Evolutionary conservation across 2,329 filamentous ascomycete species (phyloP), one percentile per base, ranked within the genome.

Genomic region (Calonectria hawksworthii): DNA sequence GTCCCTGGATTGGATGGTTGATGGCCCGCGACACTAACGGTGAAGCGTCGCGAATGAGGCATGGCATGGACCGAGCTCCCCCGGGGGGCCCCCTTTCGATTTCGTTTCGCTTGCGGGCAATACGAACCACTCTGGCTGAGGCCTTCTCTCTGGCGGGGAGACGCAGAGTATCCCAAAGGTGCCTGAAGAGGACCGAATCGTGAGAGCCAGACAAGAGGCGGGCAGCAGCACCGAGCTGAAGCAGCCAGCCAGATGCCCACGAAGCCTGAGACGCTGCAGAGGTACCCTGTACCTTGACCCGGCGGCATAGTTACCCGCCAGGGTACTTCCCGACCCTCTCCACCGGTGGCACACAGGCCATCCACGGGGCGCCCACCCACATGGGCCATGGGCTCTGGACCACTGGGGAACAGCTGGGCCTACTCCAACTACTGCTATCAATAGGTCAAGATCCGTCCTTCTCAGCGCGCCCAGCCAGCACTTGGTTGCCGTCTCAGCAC

Each of bases 1-100:
- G 41, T 50, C 61, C 28, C 47, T 65, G 50, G 54, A 64, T 70
- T 70, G 56, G 50, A 56, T 44, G 36, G 51, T 38, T 65, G 61
- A 71, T 65, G 63, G 59, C 63, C 50, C 44, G 68, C 52, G 68
- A 71, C 68, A 71, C 68, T 71, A 71, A 66, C 68, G 47, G 47
- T 28, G 36, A 51, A 54, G 47, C 44, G 59, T 54, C 59, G 59
- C 59, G 59, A 65, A 65, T 71, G 59, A 54, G 59, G 44, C 10
- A 54, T 36, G 34, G 61, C 38, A 63, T 63, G 56, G 56, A 63
- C 56, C 56, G 56, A 63, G 56, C 56, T 63, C 34, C 34, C 56
- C 34, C 23, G 13, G 23, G 13, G 23, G 56, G 13, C 56, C 56
- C 56, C 56, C 56, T 65, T 50, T 65, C 21, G 26, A 18, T 23